Conservation (phyloP, 345 rosid genomes). For the Turritis glabra region DNA sequence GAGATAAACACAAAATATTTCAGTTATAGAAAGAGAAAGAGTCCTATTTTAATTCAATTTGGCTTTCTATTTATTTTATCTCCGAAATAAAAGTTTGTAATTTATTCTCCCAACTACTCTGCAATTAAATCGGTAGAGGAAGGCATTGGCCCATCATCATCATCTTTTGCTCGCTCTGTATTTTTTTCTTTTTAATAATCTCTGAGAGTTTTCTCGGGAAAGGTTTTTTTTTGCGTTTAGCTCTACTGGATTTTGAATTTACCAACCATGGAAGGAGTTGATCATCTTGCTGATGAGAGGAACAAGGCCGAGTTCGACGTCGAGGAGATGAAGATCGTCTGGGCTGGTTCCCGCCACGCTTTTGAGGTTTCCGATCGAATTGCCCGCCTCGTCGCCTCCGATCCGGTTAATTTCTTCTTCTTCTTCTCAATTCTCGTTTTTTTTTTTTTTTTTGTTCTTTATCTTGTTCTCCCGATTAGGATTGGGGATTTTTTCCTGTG, state of each 20-base stretch:
- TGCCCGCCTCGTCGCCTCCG: constrained; percentile 86
- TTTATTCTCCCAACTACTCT: not conserved
- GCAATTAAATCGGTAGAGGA: constrained; percentile 1
- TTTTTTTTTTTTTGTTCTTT: not conserved
- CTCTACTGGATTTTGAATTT: not conserved
- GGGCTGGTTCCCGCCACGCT: constrained; percentile 92
- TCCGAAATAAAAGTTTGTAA: not conserved
- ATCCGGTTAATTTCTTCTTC: constrained; percentile 56
- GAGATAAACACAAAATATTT: not conserved
- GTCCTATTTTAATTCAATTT: not conserved
- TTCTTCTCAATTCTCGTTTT: not conserved
- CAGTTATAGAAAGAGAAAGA: not conserved
- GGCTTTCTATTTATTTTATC: not conserved
- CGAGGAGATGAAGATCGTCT: constrained; percentile 87
- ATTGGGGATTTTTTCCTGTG: constrained; percentile 7
- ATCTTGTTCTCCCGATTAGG: not conserved
- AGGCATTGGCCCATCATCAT: not conserved
- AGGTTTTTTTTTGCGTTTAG: not conserved
- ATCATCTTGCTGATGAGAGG: constrained; percentile 74
- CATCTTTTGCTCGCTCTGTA: not conserved
- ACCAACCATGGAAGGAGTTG: constrained; percentile 53
- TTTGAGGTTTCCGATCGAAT: constrained; percentile 82
- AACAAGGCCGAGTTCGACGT: constrained; percentile 78
- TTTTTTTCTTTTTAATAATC: not conserved
- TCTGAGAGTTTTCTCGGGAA: constrained; percentile 5